These are phyloP conservation scores for Cryptococcus depauperatus DNA, from an alignment of 1,284 basidiomycete genomes.

Conservation along the genomic window DNA sequence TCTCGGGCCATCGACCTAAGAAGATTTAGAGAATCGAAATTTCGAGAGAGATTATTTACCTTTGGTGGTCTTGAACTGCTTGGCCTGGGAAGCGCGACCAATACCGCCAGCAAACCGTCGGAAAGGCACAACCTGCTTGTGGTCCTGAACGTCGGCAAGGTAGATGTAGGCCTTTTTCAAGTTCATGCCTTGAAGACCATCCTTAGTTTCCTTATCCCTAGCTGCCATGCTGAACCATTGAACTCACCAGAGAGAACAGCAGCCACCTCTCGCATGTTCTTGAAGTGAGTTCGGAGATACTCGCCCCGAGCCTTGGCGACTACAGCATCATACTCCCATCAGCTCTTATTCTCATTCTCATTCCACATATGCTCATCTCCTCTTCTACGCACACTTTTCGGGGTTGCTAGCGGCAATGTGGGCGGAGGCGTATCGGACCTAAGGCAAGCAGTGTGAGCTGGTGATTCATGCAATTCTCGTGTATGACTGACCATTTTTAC, in stretches of 20 bases:
- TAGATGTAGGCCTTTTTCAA: slow-evolving; percentile 93
- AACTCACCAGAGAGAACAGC: slow-evolving; percentile 71
- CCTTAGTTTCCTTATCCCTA: slow-evolving; percentile 4
- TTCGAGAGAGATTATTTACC: no score
- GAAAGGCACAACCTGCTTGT: slow-evolving; percentile 97
- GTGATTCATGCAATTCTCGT: not conserved
- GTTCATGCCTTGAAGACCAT: slow-evolving; percentile 63
- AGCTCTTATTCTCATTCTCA: slow-evolving; percentile 3
- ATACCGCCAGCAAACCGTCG: slow-evolving; percentile 94
- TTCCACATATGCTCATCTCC: not conserved
- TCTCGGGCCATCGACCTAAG: slow-evolving; percentile 98
- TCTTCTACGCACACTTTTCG: slow-evolving; percentile 68
- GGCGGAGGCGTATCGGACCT: slow-evolving; percentile 86
- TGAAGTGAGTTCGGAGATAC: slow-evolving; percentile 99
- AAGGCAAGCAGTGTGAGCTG: not conserved
- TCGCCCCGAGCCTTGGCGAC: slow-evolving; percentile 87
- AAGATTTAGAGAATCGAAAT: slow-evolving; percentile 4
- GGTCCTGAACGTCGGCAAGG: slow-evolving; percentile 88
- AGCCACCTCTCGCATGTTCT: slow-evolving; percentile 98
- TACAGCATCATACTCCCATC: slow-evolving; percentile 40
- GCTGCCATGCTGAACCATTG: not conserved
- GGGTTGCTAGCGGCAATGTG: slow-evolving; percentile 71
- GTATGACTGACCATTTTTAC: not conserved
- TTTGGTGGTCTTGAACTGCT: slow-evolving; percentile 94
- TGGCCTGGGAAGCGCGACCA: slow-evolving; percentile 93